Percentiles rank a stretch among this genome's conserved stretches.
phyloP scores from a whole-genome alignment of 768 basidiomycete genomes.

The Lactarius deliciosus region DNA sequence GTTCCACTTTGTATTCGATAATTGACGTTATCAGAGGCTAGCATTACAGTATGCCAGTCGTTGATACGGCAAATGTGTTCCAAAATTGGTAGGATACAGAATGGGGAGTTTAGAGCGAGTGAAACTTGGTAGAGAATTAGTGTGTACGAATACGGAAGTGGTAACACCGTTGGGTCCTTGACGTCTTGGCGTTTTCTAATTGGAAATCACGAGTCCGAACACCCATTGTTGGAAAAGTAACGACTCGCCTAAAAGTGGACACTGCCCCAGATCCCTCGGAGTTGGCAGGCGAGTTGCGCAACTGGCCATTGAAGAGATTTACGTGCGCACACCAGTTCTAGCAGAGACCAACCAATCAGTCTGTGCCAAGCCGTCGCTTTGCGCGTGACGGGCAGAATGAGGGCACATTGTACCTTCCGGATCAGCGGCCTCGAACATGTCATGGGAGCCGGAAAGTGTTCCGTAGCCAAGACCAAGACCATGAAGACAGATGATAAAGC shows the following conservation, averaged over 20 bases:
- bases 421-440: constrained; percentile 46
- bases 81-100: background rate
- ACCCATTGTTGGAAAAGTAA: constrained; percentile 38
- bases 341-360: constrained; percentile 36
- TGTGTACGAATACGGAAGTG: background rate
- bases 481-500: constrained; percentile 9
- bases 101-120: background rate
- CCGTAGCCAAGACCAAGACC: background rate
- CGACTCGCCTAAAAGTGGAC: constrained; percentile 44
- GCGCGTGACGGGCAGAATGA: background rate
- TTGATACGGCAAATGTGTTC: background rate
- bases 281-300: constrained; percentile 45
- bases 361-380: background rate
- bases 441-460: background rate
- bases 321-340: constrained; percentile 45
- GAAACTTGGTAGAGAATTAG: background rate
- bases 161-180: background rate
- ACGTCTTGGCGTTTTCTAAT: constrained; percentile 12
- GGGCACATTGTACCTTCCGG: constrained; percentile 33
- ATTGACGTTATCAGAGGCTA: background rate
- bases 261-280: constrained; percentile 47
- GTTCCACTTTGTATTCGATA: background rate
- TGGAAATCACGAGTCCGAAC: background rate
- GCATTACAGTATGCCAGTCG: background rate
- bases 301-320: constrained; percentile 47